Evolutionary conservation across 2,329 filamentous ascomycete species (phyloP), one percentile per base, ranked within the genome.

Genomic region (Magnaporthiopsis rhizophila): DNA sequence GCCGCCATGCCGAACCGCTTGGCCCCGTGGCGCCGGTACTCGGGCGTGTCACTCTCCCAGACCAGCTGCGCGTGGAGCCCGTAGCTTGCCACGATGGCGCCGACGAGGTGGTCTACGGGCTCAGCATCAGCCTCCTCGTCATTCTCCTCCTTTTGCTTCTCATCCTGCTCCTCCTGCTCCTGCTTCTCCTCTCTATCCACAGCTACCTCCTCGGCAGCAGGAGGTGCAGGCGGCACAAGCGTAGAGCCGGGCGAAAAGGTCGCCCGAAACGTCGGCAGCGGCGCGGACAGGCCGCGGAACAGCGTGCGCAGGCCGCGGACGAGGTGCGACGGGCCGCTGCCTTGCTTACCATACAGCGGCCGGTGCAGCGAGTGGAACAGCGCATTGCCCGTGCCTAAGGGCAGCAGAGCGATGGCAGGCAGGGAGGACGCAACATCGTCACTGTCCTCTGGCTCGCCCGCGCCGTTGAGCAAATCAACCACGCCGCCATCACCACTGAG

Each of bases 401-500:
- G 87, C 21, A 89, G 73, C 18, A 86, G 72, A 0, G 78, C 80
- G 38, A 89, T 71, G 2, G 80, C 74, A 0, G 84, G 82, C 6
- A 72, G 69, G 11, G 65, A 56, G 5, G 36, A 38, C 11, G 45
- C 68, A 1, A 64, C 56, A 1, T 65, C 63, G 32, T 71, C 68
- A 13, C 74, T 71, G 21, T 38, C 57, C 6, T 18, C 45, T 3
- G 24, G 32, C 61, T 60, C 60, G 57, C 61, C 32, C 32, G 74
- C 80, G 3, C 83, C 84, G 72, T 97, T 96, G 65, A 97, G 80
- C 1, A 95, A 79, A 69, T 98, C 94, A 24, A 92, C 83, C 2
- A 96, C 75, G 7, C 92, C 94, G 18, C 94, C 94, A 74, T 98
- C 94, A 8, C 94, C 94, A 61, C 90, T 94, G 6, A 97, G 81